Percentiles rank a stretch among this genome's conserved stretches.
phyloP scores from a whole-genome alignment of 2,329 filamentous ascomycete species.

The Exophiala spinifera region DNA sequence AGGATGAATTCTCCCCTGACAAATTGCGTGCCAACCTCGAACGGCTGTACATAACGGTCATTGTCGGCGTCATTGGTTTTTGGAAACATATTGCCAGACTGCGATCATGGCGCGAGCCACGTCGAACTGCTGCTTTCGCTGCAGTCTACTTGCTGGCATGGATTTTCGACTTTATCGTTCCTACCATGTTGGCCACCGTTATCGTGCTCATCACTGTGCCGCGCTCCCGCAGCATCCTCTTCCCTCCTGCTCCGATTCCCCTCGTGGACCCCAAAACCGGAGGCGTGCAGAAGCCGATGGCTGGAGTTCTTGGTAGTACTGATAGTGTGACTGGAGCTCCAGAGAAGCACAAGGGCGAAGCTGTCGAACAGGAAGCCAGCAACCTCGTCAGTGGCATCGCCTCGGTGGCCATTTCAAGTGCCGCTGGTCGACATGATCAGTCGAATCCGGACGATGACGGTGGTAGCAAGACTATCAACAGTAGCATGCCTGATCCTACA shows the following conservation, averaged over 20 bases:
- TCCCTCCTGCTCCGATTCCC: constrained; percentile 73
- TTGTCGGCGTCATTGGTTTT: constrained; percentile 62
- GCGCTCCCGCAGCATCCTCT: constrained; percentile 59
- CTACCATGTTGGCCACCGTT: constrained; percentile 56
- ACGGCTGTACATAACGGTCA: constrained; percentile 75
- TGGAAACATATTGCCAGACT: constrained; percentile 73
- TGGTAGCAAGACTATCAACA: constrained; percentile 44
- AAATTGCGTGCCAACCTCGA: constrained; percentile 76
- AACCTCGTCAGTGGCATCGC: constrained; percentile 75
- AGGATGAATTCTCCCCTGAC: constrained; percentile 81
- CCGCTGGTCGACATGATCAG: constrained; percentile 72
- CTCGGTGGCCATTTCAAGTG: constrained; percentile 69
- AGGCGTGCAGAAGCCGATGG: constrained; percentile 71
- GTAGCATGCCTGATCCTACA: constrained; percentile 60
- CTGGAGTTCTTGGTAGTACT: constrained; percentile 71
- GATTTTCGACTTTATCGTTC: constrained; percentile 68
- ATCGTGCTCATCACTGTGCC: constrained; percentile 67
- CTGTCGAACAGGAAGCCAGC: constrained; percentile 76
- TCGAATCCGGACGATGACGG: constrained; percentile 52
- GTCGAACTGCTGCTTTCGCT: constrained; percentile 65
- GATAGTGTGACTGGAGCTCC: constrained; percentile 78
- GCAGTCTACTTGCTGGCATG: constrained; percentile 64
- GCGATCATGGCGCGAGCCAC: constrained; percentile 73
- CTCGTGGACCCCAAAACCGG: constrained; percentile 68
- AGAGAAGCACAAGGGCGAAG: constrained; percentile 78